phyloP scores from a whole-genome alignment of 768 basidiomycete species.

The Porpolomopsis calyptriformis region DNA sequence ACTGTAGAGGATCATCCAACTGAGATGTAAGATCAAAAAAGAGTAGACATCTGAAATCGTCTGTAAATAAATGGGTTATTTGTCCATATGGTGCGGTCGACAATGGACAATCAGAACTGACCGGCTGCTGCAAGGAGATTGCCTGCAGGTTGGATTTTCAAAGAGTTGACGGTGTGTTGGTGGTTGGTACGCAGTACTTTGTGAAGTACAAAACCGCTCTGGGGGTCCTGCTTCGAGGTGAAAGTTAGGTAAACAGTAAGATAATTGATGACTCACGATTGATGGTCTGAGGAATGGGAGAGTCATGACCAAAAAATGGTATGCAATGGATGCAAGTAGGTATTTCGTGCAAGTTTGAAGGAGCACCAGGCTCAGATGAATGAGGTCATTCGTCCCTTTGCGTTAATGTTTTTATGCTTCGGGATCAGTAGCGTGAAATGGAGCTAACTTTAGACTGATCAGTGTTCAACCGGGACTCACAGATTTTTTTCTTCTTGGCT shows the following conservation, averaged over 20 bases:
- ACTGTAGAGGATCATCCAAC: background rate
- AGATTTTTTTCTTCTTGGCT: too few relatives aligned
- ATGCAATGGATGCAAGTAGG: too few relatives aligned
- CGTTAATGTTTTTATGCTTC: too few relatives aligned
- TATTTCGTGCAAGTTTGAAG: too few relatives aligned
- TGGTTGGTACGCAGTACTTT: background rate
- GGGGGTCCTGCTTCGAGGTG: background rate
- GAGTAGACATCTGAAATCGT: background rate
- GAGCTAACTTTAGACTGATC: too few relatives aligned
- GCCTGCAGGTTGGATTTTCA: background rate
- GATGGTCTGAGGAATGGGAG: background rate
- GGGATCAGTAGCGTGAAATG: too few relatives aligned
- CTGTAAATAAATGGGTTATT: background rate
- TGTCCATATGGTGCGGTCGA: background rate
- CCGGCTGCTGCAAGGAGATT: background rate
- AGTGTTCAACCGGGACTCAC: too few relatives aligned
- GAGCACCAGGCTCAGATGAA: too few relatives aligned
- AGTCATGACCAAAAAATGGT: background rate
- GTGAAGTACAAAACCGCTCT: background rate
- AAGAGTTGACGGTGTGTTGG: background rate
- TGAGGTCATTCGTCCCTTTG: too few relatives aligned
- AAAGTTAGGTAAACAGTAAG: background rate
- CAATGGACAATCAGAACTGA: background rate
- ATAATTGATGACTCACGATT: background rate
- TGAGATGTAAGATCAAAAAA: background rate